These are phyloP conservation scores for Cyclotella choctawhatcheeana DNA, from an alignment of 108 stramenopile species.

Conservation along the genomic window DNA sequence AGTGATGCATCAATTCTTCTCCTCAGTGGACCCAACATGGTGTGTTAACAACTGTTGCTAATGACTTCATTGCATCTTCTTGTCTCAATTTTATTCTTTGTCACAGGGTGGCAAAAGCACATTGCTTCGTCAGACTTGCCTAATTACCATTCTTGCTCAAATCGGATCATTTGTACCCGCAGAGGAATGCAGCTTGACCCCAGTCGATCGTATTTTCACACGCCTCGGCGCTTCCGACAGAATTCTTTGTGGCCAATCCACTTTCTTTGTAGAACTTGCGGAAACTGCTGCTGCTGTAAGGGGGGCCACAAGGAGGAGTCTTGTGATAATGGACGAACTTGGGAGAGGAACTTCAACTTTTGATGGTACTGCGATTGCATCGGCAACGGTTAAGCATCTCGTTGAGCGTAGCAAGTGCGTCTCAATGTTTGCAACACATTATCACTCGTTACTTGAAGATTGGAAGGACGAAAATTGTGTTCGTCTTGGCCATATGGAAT, in stretches of 20 bases:
- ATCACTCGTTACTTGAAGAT: constrained; percentile 94
- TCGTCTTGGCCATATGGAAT: constrained; percentile 98
- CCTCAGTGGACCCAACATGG: constrained; percentile 97
- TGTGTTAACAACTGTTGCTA: constrained; percentile 13
- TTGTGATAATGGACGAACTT: constrained; percentile 99
- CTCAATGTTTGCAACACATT: constrained; percentile 97
- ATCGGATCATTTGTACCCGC: constrained; percentile 99
- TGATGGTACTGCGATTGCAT: constrained; percentile 99
- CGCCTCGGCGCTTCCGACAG: constrained; percentile 98
- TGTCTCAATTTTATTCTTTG: background rate
- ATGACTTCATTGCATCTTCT: background rate
- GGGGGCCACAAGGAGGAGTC: constrained; percentile 88
- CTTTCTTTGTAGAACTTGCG: constrained; percentile 98
- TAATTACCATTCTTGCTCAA: constrained; percentile 96
- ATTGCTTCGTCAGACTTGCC: constrained; percentile 96
- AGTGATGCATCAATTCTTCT: constrained; percentile 75
- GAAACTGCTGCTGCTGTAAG: constrained; percentile 98
- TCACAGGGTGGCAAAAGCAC: constrained; percentile 97
- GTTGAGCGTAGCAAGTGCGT: constrained; percentile 89
- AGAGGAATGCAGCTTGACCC: constrained; percentile 85
- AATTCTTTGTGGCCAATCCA: constrained; percentile 97
- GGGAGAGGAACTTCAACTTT: constrained; percentile 97
- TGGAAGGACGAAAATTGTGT: constrained; percentile 86
- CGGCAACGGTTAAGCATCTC: constrained; percentile 94
- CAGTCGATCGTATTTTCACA: constrained; percentile 98